A percentile compares a stretch with the other conserved stretches of the same genome.
Evolutionary conservation across 257 asterid species (phyloP).

Genomic region (Forsythia viridissima): DNA sequence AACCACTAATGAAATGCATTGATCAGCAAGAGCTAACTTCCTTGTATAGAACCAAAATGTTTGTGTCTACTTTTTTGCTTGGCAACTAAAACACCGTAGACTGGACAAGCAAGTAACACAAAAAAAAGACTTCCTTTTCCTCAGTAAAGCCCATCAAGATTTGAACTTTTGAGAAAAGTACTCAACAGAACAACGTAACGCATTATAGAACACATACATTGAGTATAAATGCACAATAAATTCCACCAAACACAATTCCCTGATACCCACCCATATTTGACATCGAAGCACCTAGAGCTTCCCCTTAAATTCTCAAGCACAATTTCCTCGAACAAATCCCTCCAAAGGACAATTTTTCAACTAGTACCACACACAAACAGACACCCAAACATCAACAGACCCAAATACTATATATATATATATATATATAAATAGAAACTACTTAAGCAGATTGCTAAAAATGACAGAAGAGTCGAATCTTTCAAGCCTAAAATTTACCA

Average conservation of each 20-base stretch:
- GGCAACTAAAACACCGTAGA: neutral
- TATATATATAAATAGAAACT: neutral
- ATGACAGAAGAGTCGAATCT: slow-evolving; percentile 9
- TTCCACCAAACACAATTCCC: neutral
- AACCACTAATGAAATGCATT: neutral
- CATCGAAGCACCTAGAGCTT: slow-evolving; percentile 1
- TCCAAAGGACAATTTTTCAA: neutral
- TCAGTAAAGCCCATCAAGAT: neutral
- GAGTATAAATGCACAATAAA: slow-evolving; percentile 7
- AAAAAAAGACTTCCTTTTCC: neutral
- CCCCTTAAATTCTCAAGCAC: slow-evolving; percentile 12
- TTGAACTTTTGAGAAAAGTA: neutral
- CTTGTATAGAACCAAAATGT: slow-evolving; percentile 7
- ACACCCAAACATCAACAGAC: neutral
- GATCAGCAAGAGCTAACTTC: slow-evolving; percentile 1
- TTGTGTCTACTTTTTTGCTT: neutral
- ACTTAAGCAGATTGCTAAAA: slow-evolving; percentile 9
- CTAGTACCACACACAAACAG: neutral
- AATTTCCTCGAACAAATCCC: neutral
- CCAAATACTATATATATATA: neutral
- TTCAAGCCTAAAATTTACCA: slow-evolving; percentile 1
- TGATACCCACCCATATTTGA: slow-evolving; percentile 3
- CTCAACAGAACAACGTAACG: neutral
- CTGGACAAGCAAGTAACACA: neutral
- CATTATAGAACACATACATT: neutral